A percentile compares a stretch with the other conserved stretches of the same genome.
phyloP scores from a whole-genome alignment of 2,329 filamentous ascomycete species.

The Diaporthe sp. region DNA sequence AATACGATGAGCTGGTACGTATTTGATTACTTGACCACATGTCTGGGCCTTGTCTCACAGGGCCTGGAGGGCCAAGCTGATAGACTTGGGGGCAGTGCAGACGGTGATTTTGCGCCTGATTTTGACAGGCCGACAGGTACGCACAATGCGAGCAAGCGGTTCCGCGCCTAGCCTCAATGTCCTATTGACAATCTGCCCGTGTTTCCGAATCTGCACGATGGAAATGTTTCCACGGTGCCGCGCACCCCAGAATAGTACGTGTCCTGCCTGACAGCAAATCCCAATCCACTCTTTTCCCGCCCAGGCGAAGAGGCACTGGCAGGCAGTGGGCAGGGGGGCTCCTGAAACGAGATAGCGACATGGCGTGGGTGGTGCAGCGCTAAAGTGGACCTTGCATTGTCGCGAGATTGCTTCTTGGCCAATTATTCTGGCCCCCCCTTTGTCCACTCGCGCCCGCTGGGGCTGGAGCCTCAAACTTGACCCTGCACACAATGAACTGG shows the following conservation, averaged over 20 bases:
- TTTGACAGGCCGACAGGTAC: background rate
- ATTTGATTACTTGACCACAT: background rate
- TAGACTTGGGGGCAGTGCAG: constrained; percentile 16
- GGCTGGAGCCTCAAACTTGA: constrained; percentile 8
- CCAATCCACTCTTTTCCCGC: constrained; percentile 6
- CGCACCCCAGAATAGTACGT: constrained; percentile 7
- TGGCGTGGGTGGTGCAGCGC: constrained; percentile 13
- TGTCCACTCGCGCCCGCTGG: constrained; percentile 4
- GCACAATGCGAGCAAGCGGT: background rate
- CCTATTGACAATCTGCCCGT: background rate
- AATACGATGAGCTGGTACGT: background rate
- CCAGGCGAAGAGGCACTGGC: background rate
- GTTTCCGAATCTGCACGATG: background rate
- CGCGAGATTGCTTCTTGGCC: constrained; percentile 29
- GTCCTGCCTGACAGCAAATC: background rate
- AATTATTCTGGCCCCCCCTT: constrained; percentile 18
- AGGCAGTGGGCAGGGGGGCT: background rate
- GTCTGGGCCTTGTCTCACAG: background rate
- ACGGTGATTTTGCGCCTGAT: background rate
- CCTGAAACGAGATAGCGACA: constrained; percentile 19
- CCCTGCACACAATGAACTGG: constrained; percentile 20
- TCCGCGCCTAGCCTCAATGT: background rate
- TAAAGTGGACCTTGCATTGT: constrained; percentile 17
- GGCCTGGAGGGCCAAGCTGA: constrained; percentile 24
- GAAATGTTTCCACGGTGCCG: background rate